These are phyloP conservation scores for Vickermania ingenoplastis DNA, from an alignment of 208 protist genomes.

Conservation along the genomic window DNA sequence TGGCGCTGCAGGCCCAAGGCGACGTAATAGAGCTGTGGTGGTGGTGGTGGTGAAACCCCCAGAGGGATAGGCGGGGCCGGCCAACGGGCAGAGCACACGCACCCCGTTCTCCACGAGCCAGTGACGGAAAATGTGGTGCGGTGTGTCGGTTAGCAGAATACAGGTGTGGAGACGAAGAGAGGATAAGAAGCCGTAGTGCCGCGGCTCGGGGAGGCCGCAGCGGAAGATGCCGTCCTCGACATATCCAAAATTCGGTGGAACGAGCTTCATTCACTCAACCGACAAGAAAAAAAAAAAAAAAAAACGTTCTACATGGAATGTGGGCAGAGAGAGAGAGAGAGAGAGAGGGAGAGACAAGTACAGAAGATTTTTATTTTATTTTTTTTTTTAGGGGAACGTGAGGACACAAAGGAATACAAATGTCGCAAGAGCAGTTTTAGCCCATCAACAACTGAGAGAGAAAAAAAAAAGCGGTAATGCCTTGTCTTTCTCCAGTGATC, in stretches of 20 bases:
- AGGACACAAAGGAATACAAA: conserved; percentile 1
- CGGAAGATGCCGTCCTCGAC: conserved; percentile 96
- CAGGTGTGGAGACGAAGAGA: conserved; percentile 93
- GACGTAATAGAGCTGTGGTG: too few relatives aligned
- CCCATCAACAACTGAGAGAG: too few relatives aligned
- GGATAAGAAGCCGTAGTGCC: conserved; percentile 96
- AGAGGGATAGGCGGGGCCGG: conserved; percentile 10
- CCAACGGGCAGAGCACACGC: conserved; percentile 53
- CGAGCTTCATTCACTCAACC: conserved; percentile 67
- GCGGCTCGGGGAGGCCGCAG: conserved; percentile 91
- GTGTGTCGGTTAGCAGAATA: conserved; percentile 91
- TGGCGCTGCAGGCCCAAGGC: too few relatives aligned
- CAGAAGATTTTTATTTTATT: too few relatives aligned
- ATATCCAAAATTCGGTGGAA: conserved; percentile 94
- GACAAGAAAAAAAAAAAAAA: conserved; percentile 12
- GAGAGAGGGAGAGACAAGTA: background rate
- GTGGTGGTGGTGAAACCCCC: too few relatives aligned
- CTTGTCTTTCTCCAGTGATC: too few relatives aligned
- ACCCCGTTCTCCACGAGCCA: conserved; percentile 93
- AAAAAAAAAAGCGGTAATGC: too few relatives aligned
- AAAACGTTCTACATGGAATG: background rate
- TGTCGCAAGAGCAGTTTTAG: too few relatives aligned
- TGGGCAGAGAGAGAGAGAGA: conserved; percentile 4
- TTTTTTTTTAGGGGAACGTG: too few relatives aligned
- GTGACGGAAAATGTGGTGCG: conserved; percentile 85